Evolutionary conservation across 345 rosid species (phyloP).

Genomic region (Cardamine occulta): DNA sequence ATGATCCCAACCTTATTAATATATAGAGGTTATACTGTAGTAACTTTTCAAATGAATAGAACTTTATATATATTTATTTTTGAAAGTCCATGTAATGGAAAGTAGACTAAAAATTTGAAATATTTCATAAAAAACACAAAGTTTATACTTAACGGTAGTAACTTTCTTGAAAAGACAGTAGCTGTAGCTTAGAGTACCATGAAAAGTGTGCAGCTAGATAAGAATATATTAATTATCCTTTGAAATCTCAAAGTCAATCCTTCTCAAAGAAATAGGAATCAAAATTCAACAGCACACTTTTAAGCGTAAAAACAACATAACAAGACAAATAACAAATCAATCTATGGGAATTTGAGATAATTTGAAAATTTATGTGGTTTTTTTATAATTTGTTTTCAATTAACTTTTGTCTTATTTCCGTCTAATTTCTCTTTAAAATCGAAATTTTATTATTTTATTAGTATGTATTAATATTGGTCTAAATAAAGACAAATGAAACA

Average conservation of each 20-base stretch:
- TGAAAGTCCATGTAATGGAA: background rate
- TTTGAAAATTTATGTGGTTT: conserved; percentile 29
- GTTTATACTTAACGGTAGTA: background rate
- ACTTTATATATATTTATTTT: background rate
- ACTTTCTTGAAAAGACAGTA: background rate
- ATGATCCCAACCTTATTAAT: too few species aligned
- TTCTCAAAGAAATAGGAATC: conserved; percentile 3
- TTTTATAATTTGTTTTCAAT: conserved; percentile 6
- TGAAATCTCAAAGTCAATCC: conserved; percentile 22
- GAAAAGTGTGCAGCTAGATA: conserved; percentile 19
- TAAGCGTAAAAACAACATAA: conserved; percentile 4
- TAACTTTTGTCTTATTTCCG: conserved; percentile 26
- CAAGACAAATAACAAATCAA: background rate
- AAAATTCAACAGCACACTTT: background rate
- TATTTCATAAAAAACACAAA: background rate
- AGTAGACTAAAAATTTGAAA: background rate
- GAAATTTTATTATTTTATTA: background rate
- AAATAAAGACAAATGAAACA: conserved; percentile 33
- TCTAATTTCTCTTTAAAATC: conserved; percentile 7
- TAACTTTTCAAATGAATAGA: background rate
- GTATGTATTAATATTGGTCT: background rate
- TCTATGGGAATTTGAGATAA: conserved; percentile 25
- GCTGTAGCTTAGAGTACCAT: conserved; percentile 5
- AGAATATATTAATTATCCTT: background rate
- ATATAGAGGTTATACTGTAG: too few species aligned